Base-by-base conservation (phyloP, 495 filamentous ascomycete species). In the Hypoxylon fragiforme region DNA sequence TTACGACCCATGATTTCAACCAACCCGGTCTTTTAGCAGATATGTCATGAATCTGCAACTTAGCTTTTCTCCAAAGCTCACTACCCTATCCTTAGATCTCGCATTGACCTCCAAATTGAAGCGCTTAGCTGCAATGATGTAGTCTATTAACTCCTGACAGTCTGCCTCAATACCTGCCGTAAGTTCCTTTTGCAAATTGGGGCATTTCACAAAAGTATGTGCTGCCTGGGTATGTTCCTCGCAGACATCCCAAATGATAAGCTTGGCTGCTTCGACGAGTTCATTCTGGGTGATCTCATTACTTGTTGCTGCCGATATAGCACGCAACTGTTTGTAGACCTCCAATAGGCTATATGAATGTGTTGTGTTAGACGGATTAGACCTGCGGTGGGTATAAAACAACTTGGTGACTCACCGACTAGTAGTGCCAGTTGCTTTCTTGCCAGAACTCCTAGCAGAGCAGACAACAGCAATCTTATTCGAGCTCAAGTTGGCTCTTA, bases 1-100 rank as follows among this genome's bases (percentile, higher is more conserved):
- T 35, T 35, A 7, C n/a, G n/a, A n/a, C 26, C 24, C 42, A 35
- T 18, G 20, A 22, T 15, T 36, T 19, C 2, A 2, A 51, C 65
- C 45, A 44, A 70, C 70, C 66, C 60, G 69, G 49, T 95, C 90
- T 67, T 86, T 81, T 35, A 97, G 73, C 39, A 95, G 63, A 9
- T 87, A 84, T 7, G 91, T 81, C 84, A 99, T 87, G 62, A 94
- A 90, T 18, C 84, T 78, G 70, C 91, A 96, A 68, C 88, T 90
- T 21, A 99, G 74, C 70, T 96, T 97, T 75, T 99, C 94, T 14
- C 94, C 94, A 37, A 90, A 87, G 65, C 90, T 90, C 31, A 97
- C 83, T 13, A 99, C 88, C 52, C 89, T 86, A 66, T 99, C 92
- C 66, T 92, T 89, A 18, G 85, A 88, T 52, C 87, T 80, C 1